phyloP scores from a whole-genome alignment of 2,329 filamentous ascomycete species.

The Dothiorella sarmentorum region DNA sequence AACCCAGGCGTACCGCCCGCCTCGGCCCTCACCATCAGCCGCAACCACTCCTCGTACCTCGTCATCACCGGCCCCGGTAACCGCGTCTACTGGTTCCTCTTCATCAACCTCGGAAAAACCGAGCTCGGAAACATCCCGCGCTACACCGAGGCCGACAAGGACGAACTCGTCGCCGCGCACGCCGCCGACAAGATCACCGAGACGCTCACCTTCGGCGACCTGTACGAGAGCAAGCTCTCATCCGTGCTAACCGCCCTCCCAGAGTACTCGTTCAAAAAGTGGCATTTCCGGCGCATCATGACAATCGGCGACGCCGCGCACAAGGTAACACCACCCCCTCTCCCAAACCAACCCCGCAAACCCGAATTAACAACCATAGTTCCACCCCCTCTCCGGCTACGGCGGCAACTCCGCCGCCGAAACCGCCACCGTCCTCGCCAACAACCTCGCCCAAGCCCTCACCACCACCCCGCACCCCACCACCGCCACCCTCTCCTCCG shows the following conservation, averaged over 20 bases:
- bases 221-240: constrained; percentile 29
- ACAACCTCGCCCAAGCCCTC: not conserved
- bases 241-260: constrained; percentile 30
- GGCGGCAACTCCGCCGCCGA: constrained; percentile 25
- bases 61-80: constrained; percentile 21
- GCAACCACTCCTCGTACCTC: constrained; percentile 20
- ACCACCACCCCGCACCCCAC: too few species aligned
- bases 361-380: not conserved
- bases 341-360: not conserved
- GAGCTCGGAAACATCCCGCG: constrained; percentile 24
- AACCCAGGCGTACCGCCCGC: not conserved
- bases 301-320: constrained; percentile 43
- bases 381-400: constrained; percentile 23
- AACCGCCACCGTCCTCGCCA: constrained; percentile 22
- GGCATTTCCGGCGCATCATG: constrained; percentile 40
- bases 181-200: constrained; percentile 28
- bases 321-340: constrained; percentile 40
- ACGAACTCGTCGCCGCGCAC: constrained; percentile 26
- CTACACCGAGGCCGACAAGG: constrained; percentile 30
- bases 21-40: not conserved
- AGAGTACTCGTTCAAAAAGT: constrained; percentile 38
- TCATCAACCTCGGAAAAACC: constrained; percentile 27
- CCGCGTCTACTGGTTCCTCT: constrained; percentile 26
- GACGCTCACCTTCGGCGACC: constrained; percentile 32
- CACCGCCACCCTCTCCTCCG: not conserved